These are phyloP conservation scores for Aspergillus hancockii DNA, from an alignment of 495 filamentous ascomycete species.

Conservation along the genomic window DNA sequence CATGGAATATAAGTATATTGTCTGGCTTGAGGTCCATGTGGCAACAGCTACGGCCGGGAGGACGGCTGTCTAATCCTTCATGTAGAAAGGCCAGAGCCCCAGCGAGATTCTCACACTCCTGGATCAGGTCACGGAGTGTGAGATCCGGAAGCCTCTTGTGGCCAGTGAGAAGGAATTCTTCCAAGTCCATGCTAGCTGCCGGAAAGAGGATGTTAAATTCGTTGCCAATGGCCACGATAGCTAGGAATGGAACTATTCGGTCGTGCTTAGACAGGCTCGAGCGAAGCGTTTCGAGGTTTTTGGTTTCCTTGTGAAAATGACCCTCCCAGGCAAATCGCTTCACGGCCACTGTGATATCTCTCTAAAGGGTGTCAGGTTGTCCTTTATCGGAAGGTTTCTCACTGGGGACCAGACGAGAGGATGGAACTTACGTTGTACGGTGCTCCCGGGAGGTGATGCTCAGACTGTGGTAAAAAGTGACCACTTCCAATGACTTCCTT, in stretches of 20 bases:
- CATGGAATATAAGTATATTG: conserved; percentile 24
- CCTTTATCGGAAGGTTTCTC: neutral
- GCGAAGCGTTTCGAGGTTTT: conserved; percentile 6
- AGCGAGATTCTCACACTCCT: conserved; percentile 15
- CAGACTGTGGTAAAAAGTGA: neutral
- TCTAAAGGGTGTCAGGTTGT: neutral
- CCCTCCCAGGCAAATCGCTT: conserved; percentile 5
- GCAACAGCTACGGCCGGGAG: conserved; percentile 8
- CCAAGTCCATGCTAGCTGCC: conserved; percentile 17
- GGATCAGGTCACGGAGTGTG: conserved; percentile 7
- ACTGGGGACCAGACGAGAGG: neutral
- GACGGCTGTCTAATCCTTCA: conserved; percentile 3
- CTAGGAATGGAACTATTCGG: conserved; percentile 12
- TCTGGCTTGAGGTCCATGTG: conserved; percentile 27
- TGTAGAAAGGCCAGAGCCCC: conserved; percentile 22
- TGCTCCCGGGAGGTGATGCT: neutral
- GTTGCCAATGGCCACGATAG: conserved; percentile 15
- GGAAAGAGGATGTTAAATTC: conserved; percentile 19
- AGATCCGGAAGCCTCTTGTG: neutral
- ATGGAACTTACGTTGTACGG: neutral
- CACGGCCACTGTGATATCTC: conserved; percentile 8
- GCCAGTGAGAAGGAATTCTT: conserved; percentile 10
- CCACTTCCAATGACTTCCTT: conserved; percentile 12
- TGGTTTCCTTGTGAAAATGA: conserved; percentile 7
- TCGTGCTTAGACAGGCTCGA: conserved; percentile 7